Conservation (phyloP, 192 early-diverging fungal species). For the Coemansia sp. region DNA sequence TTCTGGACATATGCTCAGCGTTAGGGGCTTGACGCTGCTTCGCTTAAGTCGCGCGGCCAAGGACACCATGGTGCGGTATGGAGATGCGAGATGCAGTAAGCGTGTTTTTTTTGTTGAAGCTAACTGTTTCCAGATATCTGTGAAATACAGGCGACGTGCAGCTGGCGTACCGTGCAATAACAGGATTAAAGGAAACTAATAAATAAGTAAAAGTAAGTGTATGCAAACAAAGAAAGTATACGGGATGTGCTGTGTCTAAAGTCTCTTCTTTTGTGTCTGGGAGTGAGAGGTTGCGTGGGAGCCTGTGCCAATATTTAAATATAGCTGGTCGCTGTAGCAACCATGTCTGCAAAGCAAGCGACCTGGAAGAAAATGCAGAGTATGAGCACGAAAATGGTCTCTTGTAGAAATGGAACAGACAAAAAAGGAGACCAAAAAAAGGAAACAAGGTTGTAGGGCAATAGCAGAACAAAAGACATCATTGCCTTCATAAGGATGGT, state of each 20-base stretch:
- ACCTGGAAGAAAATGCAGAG: neutral
- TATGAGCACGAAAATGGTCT: no score
- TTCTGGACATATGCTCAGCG: constrained; percentile 4
- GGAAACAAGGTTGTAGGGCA: neutral
- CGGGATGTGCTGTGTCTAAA: no score
- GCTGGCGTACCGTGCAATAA: no score
- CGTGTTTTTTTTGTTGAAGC: neutral
- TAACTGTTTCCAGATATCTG: neutral
- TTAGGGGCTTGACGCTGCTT: constrained; percentile 18
- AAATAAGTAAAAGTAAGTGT: no score
- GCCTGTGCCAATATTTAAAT: neutral
- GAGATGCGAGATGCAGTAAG: neutral
- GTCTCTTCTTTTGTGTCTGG: no score
- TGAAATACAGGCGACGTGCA: neutral
- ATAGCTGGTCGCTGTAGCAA: no score
- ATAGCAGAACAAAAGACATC: neutral
- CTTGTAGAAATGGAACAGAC: constrained; percentile 1
- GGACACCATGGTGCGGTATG: constrained; percentile 16
- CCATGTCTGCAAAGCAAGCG: neutral
- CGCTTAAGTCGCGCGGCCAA: constrained; percentile 30
- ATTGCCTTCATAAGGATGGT: neutral
- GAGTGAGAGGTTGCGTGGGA: no score
- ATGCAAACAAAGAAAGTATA: no score
- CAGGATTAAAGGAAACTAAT: no score
- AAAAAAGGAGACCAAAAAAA: neutral